Conservation (phyloP, 306 rosid species). For the Castanospermum australe region DNA sequence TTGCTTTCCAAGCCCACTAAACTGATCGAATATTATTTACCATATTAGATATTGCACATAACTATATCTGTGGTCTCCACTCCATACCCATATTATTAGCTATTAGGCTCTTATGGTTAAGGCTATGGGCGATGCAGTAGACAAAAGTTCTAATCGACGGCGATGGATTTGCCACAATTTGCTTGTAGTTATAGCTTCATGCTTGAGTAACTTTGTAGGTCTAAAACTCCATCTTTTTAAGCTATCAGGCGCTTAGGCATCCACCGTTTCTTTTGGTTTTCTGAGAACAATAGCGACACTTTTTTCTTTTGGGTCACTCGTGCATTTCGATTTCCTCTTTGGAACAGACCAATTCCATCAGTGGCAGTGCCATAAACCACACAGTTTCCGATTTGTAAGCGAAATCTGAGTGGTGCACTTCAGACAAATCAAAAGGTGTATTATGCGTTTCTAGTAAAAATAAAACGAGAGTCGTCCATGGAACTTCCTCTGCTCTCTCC, state of each 20-base stretch:
- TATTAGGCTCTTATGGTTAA: background rate
- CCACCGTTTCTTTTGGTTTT: background rate
- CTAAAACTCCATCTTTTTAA: background rate
- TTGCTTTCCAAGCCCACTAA: slow-evolving; percentile 36
- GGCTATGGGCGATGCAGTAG: background rate
- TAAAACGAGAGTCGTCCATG: background rate
- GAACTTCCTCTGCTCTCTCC: background rate
- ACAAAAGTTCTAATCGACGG: background rate
- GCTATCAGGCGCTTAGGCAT: background rate
- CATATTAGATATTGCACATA: background rate
- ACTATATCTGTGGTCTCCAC: background rate
- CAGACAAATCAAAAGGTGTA: background rate
- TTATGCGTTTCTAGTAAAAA: background rate
- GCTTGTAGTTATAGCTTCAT: background rate
- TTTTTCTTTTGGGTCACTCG: background rate
- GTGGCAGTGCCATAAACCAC: background rate
- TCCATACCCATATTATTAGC: background rate
- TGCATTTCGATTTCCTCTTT: slow-evolving; percentile 5
- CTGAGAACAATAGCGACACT: background rate
- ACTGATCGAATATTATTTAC: background rate
- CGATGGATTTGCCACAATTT: background rate
- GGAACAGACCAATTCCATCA: slow-evolving; percentile 17
- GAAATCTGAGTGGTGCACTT: background rate
- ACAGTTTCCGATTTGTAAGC: background rate
- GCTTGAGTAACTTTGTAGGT: background rate